phyloP scores from a whole-genome alignment of 805 yeast species.

The Cyberlindnera petersonii region DNA sequence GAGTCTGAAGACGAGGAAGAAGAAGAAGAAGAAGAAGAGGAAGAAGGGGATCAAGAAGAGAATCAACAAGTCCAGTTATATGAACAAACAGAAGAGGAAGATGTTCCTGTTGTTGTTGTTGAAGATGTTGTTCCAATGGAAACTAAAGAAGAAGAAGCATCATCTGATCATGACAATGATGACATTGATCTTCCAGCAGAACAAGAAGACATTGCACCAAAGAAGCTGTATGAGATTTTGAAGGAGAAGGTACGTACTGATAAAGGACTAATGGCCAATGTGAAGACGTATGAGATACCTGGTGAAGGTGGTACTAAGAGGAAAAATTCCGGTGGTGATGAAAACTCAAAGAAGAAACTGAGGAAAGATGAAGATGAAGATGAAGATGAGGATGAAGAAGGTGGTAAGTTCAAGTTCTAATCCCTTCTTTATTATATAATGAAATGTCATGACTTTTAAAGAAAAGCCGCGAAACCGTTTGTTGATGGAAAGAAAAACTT shows the following conservation, averaged over 20 bases:
- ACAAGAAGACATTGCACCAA: constrained; percentile 18
- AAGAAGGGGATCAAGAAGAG: constrained; percentile 25
- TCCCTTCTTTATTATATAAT: too few relatives aligned
- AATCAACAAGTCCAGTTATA: constrained; percentile 22
- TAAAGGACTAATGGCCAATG: constrained; percentile 17
- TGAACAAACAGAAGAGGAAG: constrained; percentile 8
- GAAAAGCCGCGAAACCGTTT: too few relatives aligned
- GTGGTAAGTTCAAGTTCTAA: constrained; percentile 28
- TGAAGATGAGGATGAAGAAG: constrained; percentile 22
- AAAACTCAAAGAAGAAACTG: not conserved
- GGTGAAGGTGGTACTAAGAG: constrained; percentile 8
- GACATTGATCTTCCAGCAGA: constrained; percentile 21
- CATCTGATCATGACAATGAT: constrained; percentile 13
- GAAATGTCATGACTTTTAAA: too few relatives aligned
- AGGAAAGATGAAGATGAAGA: constrained; percentile 18
- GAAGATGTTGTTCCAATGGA: constrained; percentile 2
- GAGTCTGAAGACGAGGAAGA: constrained; percentile 23
- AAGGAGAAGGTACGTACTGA: constrained; percentile 18
- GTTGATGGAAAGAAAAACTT: too few relatives aligned
- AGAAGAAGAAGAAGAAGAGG: constrained; percentile 23
- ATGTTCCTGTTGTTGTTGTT: constrained; percentile 10
- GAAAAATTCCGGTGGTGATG: constrained; percentile 4
- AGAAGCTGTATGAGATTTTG: constrained; percentile 24
- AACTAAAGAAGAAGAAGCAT: not conserved
- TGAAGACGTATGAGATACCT: constrained; percentile 28